A percentile compares a stretch with the other conserved stretches of the same genome.
Evolutionary conservation across 441 rosid species (phyloP).

Genomic region (Jatropha multifida): DNA sequence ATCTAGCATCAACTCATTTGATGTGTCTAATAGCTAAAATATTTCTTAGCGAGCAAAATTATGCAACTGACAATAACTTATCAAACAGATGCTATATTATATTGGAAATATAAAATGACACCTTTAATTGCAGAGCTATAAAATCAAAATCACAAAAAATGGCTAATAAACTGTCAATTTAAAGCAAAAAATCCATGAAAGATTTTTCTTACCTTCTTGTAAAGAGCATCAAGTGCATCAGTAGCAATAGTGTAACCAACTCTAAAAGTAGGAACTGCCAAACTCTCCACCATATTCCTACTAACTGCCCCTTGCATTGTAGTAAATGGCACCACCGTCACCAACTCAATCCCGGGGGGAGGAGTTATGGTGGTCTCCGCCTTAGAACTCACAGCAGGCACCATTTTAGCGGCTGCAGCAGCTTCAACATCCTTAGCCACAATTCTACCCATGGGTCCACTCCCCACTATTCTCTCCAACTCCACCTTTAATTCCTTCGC

Average conservation of each 20-base stretch:
- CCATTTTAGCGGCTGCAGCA: conserved; percentile 28
- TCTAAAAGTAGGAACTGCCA: conserved; percentile 78
- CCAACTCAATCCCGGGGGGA: conserved; percentile 44
- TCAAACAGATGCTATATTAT: not conserved
- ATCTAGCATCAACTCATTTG: not conserved
- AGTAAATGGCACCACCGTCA: conserved; percentile 67
- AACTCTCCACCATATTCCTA: conserved; percentile 81
- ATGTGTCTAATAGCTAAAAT: not conserved
- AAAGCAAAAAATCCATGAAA: not conserved
- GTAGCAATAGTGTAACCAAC: conserved; percentile 79
- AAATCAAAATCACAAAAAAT: not conserved
- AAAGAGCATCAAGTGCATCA: conserved; percentile 77
- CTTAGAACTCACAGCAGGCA: conserved; percentile 19
- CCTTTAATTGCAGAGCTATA: not conserved
- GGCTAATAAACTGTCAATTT: not conserved
- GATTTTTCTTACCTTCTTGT: conserved; percentile 59
- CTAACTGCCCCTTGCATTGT: conserved; percentile 81
- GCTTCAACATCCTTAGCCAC: conserved; percentile 90
- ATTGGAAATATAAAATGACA: not conserved
- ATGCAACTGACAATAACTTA: not conserved
- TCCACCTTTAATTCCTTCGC: conserved; percentile 85
- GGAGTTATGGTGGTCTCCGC: conserved; percentile 15
- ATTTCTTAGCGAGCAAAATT: not conserved
- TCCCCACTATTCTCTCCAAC: conserved; percentile 57
- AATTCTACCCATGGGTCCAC: conserved; percentile 91